These are phyloP conservation scores for Tephrocybe rancida DNA, from an alignment of 768 basidiomycete genomes.

Conservation along the genomic window DNA sequence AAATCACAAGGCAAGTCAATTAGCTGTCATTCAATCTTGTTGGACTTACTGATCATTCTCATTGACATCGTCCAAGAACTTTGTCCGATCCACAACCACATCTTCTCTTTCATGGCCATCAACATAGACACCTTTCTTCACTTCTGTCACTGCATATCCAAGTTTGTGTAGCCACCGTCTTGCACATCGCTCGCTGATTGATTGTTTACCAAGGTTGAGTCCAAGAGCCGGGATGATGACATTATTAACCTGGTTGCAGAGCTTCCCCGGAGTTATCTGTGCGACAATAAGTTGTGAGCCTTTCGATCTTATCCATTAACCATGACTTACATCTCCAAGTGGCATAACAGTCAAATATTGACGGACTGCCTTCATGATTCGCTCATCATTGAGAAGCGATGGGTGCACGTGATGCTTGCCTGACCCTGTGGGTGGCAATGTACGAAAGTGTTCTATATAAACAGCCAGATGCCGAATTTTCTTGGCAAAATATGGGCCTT, in stretches of 20 bases:
- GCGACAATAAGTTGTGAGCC: neutral
- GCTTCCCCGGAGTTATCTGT: neutral
- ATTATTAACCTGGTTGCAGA: neutral
- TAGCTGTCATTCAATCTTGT: neutral
- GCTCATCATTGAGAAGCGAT: constrained; percentile 17
- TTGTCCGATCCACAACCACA: constrained; percentile 27
- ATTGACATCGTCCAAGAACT: constrained; percentile 5
- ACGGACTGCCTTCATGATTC: constrained; percentile 8
- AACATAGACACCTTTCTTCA: constrained; percentile 25
- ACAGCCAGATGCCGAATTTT: neutral
- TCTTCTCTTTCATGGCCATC: constrained; percentile 31
- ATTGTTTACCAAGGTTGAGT: neutral
- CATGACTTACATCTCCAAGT: neutral
- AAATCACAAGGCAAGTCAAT: neutral
- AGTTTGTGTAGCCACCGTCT: constrained; percentile 9
- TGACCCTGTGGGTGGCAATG: constrained; percentile 5
- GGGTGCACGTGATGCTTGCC: constrained; percentile 18
- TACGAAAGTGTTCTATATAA: constrained; percentile 12
- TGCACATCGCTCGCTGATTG: constrained; percentile 5
- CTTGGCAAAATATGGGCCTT: neutral
- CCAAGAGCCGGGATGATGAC: constrained; percentile 5
- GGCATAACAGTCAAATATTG: constrained; percentile 9
- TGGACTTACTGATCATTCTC: constrained; percentile 8
- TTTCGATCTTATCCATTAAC: neutral
- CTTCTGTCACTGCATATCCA: constrained; percentile 4